Conservation (phyloP, 2,329 filamentous ascomycete species). For the Diaporthe caulivora region DNA sequence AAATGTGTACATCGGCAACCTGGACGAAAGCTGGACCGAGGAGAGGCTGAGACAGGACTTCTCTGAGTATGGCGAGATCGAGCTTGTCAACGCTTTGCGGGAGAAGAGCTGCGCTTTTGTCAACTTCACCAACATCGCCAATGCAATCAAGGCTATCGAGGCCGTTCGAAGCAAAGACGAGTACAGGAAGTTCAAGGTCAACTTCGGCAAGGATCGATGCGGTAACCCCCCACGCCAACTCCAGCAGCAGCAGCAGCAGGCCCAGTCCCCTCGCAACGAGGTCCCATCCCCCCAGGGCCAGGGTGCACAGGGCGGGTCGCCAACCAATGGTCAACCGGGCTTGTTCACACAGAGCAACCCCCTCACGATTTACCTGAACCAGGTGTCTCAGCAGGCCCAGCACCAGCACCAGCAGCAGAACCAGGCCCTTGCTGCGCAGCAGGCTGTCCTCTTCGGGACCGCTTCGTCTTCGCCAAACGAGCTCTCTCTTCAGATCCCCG, state of each 20-base stretch:
- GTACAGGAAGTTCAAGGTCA: slow-evolving; percentile 99
- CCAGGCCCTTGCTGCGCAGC: slow-evolving; percentile 78
- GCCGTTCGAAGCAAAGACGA: slow-evolving; percentile 94
- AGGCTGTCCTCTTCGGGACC: slow-evolving; percentile 84
- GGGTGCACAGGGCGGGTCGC: slow-evolving; percentile 70
- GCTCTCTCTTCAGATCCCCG: slow-evolving; percentile 69
- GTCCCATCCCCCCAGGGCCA: slow-evolving; percentile 69
- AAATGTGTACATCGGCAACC: slow-evolving; percentile 97
- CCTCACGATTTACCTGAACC: slow-evolving; percentile 91
- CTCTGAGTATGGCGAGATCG: slow-evolving; percentile 96
- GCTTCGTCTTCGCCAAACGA: slow-evolving; percentile 72
- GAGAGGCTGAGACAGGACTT: slow-evolving; percentile 97
- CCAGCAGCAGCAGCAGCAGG: slow-evolving; percentile 66
- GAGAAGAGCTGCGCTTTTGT: slow-evolving; percentile 99
- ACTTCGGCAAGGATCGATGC: slow-evolving; percentile 98
- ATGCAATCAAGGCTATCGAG: slow-evolving; percentile 99
- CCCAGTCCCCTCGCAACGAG: slow-evolving; percentile 76
- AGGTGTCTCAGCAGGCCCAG: slow-evolving; percentile 79
- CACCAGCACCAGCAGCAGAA: slow-evolving; percentile 77
- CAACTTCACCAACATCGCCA: slow-evolving; percentile 99
- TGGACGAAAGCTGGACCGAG: slow-evolving; percentile 97
- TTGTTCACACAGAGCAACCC: slow-evolving; percentile 90
- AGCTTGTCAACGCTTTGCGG: slow-evolving; percentile 93
- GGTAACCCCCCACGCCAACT: slow-evolving; percentile 95
- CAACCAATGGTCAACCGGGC: slow-evolving; percentile 69